Conservation (phyloP, 192 early-diverging fungal genomes). For the Coemansia sp. region DNA sequence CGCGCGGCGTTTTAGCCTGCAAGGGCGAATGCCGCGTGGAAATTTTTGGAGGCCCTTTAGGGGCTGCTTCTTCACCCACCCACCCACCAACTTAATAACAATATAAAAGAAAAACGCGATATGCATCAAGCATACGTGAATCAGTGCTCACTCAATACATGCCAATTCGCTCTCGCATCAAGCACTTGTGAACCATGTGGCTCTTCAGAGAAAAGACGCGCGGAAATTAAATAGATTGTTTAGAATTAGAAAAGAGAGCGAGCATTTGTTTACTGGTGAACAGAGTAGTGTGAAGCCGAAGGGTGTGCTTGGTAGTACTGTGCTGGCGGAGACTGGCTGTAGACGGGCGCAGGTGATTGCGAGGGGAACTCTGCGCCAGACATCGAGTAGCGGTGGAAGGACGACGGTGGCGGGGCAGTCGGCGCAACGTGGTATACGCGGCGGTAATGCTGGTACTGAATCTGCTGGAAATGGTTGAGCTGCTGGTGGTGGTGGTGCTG, state of each 20-base stretch:
- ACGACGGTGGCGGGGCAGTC: slow-evolving; percentile 19
- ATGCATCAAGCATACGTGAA: background rate
- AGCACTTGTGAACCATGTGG: background rate
- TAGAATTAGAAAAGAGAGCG: background rate
- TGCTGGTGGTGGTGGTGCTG: background rate
- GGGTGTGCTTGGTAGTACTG: background rate
- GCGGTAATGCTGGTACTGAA: slow-evolving; percentile 15
- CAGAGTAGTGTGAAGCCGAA: slow-evolving; percentile 10
- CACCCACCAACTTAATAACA: background rate
- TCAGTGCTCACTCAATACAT: no score
- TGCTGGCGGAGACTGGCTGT: slow-evolving; percentile 7
- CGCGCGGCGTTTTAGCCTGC: slow-evolving; percentile 16
- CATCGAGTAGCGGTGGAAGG: slow-evolving; percentile 26
- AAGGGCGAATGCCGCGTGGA: slow-evolving; percentile 28
- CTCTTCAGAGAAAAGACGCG: background rate
- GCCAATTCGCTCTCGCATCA: no score
- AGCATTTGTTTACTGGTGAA: slow-evolving; percentile 10
- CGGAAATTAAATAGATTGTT: slow-evolving; percentile 6
- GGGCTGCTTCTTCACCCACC: slow-evolving; percentile 9
- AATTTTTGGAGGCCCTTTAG: slow-evolving; percentile 55
- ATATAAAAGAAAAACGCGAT: background rate
- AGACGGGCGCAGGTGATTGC: slow-evolving; percentile 9
- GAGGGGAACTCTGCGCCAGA: slow-evolving; percentile 12
- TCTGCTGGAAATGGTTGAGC: background rate
- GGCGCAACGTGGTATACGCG: slow-evolving; percentile 23